Base-by-base conservation (phyloP, 2,329 filamentous ascomycete genomes). In the Chaetomiaceae sp. region DNA sequence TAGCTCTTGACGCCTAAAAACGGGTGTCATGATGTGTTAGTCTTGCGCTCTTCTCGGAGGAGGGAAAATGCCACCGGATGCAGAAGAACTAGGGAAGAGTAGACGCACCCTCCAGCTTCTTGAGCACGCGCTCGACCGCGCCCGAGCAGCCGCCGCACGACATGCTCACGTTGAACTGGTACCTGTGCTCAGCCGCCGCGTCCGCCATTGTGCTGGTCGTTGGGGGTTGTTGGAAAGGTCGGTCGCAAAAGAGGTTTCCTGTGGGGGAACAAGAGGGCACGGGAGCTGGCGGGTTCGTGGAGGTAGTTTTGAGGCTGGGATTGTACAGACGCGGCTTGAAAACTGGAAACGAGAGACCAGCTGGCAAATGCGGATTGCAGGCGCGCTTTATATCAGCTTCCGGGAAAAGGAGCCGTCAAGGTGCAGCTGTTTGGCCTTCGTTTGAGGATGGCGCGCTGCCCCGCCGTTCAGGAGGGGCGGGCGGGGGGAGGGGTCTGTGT, bases 81-180 rank as follows among this genome's bases (percentile, higher is more conserved):
- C 33, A 24, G 43, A 18, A 42, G 14, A 45, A 33, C 29, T 19
- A 35, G n/a, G 22, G 22, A 24, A 42, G 39, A 27, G 18, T 3
- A 35, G 22, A 49, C 79, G 55, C 64, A 95, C 90, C 89, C 17
- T 94, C 85, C 2, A 95, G 81, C 73, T 88, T 95, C 74, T 87
- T 91, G 55, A 98, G 81, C 37, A 96, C 89, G 42, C 89, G 80
- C 70, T 95, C 86, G 36, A 98, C 78, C 57, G 93, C 93, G 62
- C 90, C 89, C 37, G 90, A 96, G 83, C 93, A 98, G 67, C 93
- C 93, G 65, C 87, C 81, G 73, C 93, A 98, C 76, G 75, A 86
- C 93, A 98, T 98, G 69, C 74, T 76, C 67, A 97, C 81, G 69
- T 90, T 83, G 76, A 97, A 97, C 68, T 93, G 88, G 84, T 97